A percentile compares a stretch with the other conserved stretches of the same genome.
These are phyloP conservation scores for Naumovozyma baii DNA, from an alignment of 805 yeast genomes.

Conservation along the genomic window DNA sequence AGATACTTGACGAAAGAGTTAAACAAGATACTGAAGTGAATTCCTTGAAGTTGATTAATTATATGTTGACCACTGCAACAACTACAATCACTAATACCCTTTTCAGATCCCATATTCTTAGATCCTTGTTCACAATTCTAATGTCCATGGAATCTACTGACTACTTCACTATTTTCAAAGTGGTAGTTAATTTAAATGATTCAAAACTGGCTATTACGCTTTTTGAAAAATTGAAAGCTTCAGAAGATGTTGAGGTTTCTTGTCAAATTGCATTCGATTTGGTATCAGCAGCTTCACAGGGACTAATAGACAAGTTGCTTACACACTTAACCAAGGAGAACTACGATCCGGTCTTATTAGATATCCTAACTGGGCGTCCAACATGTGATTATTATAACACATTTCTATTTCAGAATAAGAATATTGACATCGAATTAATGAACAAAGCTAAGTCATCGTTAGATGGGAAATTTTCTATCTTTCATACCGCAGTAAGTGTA, in stretches of 20 bases:
- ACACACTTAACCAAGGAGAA: conserved; percentile 31
- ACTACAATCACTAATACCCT: conserved; percentile 53
- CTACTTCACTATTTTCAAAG: conserved; percentile 73
- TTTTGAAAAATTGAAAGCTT: conserved; percentile 44
- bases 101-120: conserved; percentile 59
- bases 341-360: conserved; percentile 41
- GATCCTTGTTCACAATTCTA: conserved; percentile 51
- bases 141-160: conserved; percentile 57
- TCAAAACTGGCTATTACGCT: conserved; percentile 55
- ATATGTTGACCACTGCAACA: conserved; percentile 66
- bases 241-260: conserved; percentile 50
- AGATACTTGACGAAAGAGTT: conserved; percentile 38
- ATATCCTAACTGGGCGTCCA: conserved; percentile 82
- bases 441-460: conserved; percentile 70
- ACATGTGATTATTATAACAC: conserved; percentile 89
- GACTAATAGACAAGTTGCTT: conserved; percentile 53
- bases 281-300: conserved; percentile 86
- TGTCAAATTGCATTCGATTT: conserved; percentile 93
- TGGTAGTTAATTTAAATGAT: conserved; percentile 82
- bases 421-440: conserved; percentile 73
- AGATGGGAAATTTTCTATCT: conserved; percentile 87
- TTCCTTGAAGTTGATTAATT: conserved; percentile 50
- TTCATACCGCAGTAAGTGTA: conserved; percentile 92
- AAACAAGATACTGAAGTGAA: conserved; percentile 40
- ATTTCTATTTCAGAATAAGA: conserved; percentile 75